These are phyloP conservation scores for Phytopythium mirpurense DNA, from an alignment of 352 stramenopile species.

Conservation along the genomic window DNA sequence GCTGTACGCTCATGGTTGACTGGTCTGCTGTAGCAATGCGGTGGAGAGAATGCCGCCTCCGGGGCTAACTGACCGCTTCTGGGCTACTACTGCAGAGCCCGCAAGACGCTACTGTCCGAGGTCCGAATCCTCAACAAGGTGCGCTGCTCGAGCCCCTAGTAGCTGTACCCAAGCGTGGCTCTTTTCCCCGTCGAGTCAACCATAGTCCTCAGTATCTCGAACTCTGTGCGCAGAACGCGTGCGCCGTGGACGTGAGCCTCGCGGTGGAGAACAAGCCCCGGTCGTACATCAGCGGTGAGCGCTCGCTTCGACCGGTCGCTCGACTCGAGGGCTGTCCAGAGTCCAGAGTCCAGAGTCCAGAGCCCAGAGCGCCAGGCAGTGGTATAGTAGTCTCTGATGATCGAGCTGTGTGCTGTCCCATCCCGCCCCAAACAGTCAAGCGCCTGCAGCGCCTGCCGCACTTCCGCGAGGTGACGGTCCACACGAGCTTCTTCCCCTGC, in stretches of 20 bases:
- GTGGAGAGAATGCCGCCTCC: too few species aligned
- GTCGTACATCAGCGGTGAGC: constrained; percentile 50
- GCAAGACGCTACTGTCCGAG: constrained; percentile 64
- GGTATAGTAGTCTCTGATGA: too few species aligned
- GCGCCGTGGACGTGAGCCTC: constrained; percentile 54
- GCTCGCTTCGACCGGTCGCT: too few species aligned
- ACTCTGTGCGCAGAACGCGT: constrained; percentile 39
- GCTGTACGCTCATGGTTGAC: too few species aligned
- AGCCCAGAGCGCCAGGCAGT: too few species aligned
- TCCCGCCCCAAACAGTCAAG: constrained; percentile 38
- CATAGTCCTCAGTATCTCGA: neutral
- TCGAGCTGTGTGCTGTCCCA: too few species aligned
- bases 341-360: too few species aligned
- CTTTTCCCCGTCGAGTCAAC: too few species aligned
- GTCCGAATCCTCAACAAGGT: constrained; percentile 76
- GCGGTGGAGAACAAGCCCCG: constrained; percentile 58
- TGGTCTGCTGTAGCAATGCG: too few species aligned
- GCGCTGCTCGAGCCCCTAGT: neutral
- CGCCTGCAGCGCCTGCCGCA: constrained; percentile 43
- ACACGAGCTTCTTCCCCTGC: constrained; percentile 57
- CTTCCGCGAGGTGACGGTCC: constrained; percentile 45
- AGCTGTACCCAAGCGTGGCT: too few species aligned
- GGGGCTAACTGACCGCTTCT: neutral
- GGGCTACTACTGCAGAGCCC: constrained; percentile 19
- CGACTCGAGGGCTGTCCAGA: too few species aligned